These are phyloP conservation scores for Ogataea nitratoaversa DNA, from an alignment of 805 yeast species.

Conservation along the genomic window DNA sequence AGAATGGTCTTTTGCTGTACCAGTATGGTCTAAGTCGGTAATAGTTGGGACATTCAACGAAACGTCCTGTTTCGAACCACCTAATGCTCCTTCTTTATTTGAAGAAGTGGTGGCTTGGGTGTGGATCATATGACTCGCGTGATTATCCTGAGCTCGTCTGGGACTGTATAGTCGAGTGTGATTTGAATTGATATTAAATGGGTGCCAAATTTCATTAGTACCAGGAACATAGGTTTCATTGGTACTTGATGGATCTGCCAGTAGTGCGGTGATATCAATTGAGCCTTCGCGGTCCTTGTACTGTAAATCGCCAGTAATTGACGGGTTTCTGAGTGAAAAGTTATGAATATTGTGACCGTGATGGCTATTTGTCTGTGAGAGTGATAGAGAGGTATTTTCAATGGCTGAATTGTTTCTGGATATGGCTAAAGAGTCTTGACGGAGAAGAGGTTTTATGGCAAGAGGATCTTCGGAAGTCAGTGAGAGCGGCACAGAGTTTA, in stretches of 20 bases:
- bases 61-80: too few species aligned
- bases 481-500: slow-evolving; percentile 13
- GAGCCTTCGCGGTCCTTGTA: slow-evolving; percentile 14
- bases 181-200: slow-evolving; percentile 10
- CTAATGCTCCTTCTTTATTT: neutral
- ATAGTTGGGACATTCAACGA: too few species aligned
- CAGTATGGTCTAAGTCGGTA: too few species aligned
- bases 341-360: neutral
- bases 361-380: neutral
- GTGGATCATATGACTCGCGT: neutral
- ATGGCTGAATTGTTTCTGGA: slow-evolving; percentile 11
- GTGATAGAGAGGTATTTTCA: neutral
- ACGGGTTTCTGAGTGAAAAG: neutral
- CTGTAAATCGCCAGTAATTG: neutral
- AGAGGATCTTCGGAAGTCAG: slow-evolving; percentile 18
- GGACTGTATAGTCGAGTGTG: neutral
- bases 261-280: slow-evolving; percentile 21
- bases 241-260: slow-evolving; percentile 8
- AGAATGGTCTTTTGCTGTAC: too few species aligned
- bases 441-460: slow-evolving; percentile 14
- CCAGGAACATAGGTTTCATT: neutral
- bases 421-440: slow-evolving; percentile 9
- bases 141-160: neutral
- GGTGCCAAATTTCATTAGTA: slow-evolving; percentile 24
- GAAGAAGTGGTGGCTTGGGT: too few species aligned